phyloP scores from a whole-genome alignment of 1,139 yeast species.

The Geotrichum fermentans region DNA sequence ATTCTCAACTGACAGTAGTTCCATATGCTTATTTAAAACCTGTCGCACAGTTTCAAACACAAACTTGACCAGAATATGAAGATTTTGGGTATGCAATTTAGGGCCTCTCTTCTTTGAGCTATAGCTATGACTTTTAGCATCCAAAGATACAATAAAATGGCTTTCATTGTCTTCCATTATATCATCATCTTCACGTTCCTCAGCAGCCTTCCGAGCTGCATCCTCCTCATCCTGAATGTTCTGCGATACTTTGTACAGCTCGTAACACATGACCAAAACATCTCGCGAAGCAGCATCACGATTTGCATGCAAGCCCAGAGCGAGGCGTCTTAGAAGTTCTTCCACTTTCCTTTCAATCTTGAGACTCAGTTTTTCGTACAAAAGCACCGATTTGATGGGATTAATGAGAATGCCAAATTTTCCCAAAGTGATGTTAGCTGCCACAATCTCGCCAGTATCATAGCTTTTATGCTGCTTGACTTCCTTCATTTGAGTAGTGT shows the following conservation, averaged over 20 bases:
- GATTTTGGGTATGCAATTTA: slow-evolving; percentile 36
- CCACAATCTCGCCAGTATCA: slow-evolving; percentile 77
- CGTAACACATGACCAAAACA: slow-evolving; percentile 67
- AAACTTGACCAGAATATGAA: slow-evolving; percentile 55
- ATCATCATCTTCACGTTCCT: slow-evolving; percentile 32
- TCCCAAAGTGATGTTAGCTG: slow-evolving; percentile 59
- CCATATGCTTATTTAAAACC: slow-evolving; percentile 54
- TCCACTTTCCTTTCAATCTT: slow-evolving; percentile 72
- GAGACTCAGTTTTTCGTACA: slow-evolving; percentile 60
- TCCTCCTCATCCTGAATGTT: slow-evolving; percentile 32
- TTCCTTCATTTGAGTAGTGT: slow-evolving; percentile 81
- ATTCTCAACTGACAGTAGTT: slow-evolving; percentile 54
- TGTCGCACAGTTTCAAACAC: slow-evolving; percentile 73
- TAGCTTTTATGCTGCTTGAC: slow-evolving; percentile 83
- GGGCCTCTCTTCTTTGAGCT: slow-evolving; percentile 5
- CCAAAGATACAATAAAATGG: slow-evolving; percentile 65
- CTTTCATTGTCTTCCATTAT: slow-evolving; percentile 39
- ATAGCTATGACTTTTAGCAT: slow-evolving; percentile 45
- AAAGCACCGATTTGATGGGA: slow-evolving; percentile 62
- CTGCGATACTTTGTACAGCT: slow-evolving; percentile 57
- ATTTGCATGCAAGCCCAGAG: slow-evolving; percentile 74
- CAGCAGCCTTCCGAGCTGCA: slow-evolving; percentile 24
- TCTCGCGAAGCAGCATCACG: slow-evolving; percentile 53
- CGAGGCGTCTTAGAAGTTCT: slow-evolving; percentile 69
- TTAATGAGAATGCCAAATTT: slow-evolving; percentile 56